A percentile compares a stretch with the other conserved stretches of the same genome.
Conservation (phyloP, 2,329 filamentous ascomycete species). For the Ophiocordyceps polyrhachis-furcata region DNA sequence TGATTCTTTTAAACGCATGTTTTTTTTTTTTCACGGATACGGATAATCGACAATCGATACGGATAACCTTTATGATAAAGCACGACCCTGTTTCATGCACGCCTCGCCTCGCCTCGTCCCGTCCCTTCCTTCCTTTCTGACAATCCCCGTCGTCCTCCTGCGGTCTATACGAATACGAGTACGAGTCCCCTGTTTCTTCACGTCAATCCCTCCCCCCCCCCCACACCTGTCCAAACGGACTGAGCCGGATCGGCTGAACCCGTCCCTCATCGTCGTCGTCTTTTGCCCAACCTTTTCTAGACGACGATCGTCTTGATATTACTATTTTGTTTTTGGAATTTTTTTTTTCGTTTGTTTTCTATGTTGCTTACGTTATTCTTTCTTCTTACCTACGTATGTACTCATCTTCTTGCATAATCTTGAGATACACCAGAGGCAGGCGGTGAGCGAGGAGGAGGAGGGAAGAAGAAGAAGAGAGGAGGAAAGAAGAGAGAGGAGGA, state of each 20-base stretch:
- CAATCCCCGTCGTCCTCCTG: too few relatives aligned
- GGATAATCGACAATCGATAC: too few relatives aligned
- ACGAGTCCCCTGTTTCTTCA: background rate
- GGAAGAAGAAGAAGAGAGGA: too few relatives aligned
- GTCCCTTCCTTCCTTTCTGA: background rate
- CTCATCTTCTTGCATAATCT: too few relatives aligned
- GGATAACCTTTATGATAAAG: background rate
- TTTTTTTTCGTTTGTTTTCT: background rate
- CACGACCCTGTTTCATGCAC: background rate
- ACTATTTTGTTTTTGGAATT: background rate
- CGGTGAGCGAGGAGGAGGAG: too few relatives aligned
- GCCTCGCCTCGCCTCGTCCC: background rate
- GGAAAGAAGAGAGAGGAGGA: too few relatives aligned
- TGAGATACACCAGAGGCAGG: too few relatives aligned
- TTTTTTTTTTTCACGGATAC: too few relatives aligned
- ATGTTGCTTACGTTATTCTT: too few relatives aligned
- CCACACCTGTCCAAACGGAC: background rate
- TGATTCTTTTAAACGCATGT: too few relatives aligned
- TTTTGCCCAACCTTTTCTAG: background rate
- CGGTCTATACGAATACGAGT: too few relatives aligned
- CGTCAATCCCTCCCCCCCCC: background rate
- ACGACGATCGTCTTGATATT: background rate
- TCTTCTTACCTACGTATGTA: too few relatives aligned
- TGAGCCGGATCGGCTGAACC: background rate
- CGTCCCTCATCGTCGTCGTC: background rate